These are phyloP conservation scores for Colletotrichum horii DNA, from an alignment of 2,329 filamentous ascomycete species.

Conservation along the genomic window DNA sequence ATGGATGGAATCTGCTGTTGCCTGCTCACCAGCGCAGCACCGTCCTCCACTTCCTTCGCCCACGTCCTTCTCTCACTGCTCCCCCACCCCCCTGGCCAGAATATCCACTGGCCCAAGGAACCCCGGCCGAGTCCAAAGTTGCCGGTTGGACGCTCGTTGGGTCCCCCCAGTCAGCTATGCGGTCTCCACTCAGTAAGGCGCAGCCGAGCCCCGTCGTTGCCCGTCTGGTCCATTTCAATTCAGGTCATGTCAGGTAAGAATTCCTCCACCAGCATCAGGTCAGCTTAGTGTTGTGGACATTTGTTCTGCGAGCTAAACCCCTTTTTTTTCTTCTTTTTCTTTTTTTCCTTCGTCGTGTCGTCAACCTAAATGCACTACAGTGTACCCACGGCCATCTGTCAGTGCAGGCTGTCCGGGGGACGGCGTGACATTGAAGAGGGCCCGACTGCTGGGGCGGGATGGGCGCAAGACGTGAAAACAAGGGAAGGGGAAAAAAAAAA, in stretches of 20 bases:
- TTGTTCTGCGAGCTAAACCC: background rate
- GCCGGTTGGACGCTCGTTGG: conserved; percentile 8
- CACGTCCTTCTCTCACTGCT: background rate
- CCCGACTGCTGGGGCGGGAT: background rate
- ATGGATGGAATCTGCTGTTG: background rate
- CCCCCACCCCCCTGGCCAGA: background rate
- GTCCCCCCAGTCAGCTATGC: background rate
- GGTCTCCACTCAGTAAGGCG: conserved; percentile 14
- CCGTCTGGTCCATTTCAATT: conserved; percentile 3
- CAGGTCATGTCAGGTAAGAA: conserved; percentile 1
- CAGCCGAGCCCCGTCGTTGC: conserved; percentile 9
- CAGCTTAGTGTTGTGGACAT: background rate
- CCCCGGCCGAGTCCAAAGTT: background rate
- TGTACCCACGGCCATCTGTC: background rate
- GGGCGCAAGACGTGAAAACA: background rate
- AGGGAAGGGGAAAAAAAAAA: background rate
- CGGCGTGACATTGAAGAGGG: background rate
- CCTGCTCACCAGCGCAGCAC: background rate
- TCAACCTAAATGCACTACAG: background rate
- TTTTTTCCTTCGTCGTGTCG: no score
- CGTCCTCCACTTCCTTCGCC: background rate
- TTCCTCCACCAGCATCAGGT: background rate
- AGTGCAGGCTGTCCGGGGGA: background rate
- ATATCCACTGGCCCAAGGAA: background rate
- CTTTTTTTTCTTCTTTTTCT: background rate